A percentile compares a stretch with the other conserved stretches of the same genome.
phyloP scores from a whole-genome alignment of 495 filamentous ascomycete species.

The Penicillium soppii region DNA sequence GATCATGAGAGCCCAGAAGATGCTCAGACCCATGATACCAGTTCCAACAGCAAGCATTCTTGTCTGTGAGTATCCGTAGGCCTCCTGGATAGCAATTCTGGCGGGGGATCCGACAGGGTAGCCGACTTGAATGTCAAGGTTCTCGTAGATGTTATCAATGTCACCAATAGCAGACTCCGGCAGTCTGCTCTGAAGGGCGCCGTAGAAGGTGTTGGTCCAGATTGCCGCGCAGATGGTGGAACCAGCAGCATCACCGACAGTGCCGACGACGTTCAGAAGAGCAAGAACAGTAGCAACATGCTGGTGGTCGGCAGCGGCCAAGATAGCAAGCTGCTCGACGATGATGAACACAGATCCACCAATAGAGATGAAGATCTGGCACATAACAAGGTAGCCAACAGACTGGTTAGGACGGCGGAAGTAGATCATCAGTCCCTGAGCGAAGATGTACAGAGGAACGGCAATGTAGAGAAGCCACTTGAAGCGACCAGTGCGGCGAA shows the following conservation, averaged over 20 bases:
- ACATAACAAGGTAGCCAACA: constrained; percentile 67
- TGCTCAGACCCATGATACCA: constrained; percentile 29
- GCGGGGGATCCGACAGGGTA: constrained; percentile 50
- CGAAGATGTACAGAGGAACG: constrained; percentile 58
- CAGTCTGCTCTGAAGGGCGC: constrained; percentile 50
- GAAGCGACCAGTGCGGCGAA: constrained; percentile 55
- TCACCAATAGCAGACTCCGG: constrained; percentile 41
- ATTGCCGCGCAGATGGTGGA: constrained; percentile 58
- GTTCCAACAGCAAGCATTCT: constrained; percentile 22
- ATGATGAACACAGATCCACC: constrained; percentile 58
- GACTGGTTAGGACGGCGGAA: constrained; percentile 58
- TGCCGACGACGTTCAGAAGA: constrained; percentile 57
- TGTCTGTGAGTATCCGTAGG: constrained; percentile 55
- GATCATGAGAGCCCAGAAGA: constrained; percentile 35
- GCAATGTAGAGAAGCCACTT: constrained; percentile 54
- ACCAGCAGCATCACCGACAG: constrained; percentile 65
- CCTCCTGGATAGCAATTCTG: constrained; percentile 48
- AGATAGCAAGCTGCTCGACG: constrained; percentile 61
- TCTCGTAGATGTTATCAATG: constrained; percentile 49
- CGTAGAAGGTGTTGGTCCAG: constrained; percentile 60
- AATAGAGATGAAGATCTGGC: constrained; percentile 69
- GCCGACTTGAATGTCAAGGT: constrained; percentile 45
- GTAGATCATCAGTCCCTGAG: constrained; percentile 56
- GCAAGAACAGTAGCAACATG: constrained; percentile 65
- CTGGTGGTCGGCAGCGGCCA: constrained; percentile 63